Conservation (phyloP, 2,329 filamentous ascomycete species). For the Echinosphaeria canescens region DNA sequence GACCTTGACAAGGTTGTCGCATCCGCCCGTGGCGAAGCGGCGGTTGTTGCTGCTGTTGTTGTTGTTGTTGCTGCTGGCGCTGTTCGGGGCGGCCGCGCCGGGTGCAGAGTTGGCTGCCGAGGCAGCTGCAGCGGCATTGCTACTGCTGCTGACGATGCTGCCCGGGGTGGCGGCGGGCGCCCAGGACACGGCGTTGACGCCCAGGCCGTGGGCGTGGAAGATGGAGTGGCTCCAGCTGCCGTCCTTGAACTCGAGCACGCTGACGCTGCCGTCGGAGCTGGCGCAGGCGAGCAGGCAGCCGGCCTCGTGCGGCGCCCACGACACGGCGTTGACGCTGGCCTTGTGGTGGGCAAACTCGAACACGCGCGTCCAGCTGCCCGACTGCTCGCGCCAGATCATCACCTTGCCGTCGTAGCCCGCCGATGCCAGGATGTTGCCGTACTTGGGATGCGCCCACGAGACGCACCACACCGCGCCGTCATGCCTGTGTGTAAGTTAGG, state of each 20-base stretch:
- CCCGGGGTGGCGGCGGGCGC: slow-evolving; percentile 71
- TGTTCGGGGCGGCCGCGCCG: too few species aligned
- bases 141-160: slow-evolving; percentile 50
- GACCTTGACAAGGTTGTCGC: slow-evolving; percentile 83
- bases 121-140: neutral
- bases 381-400: slow-evolving; percentile 91
- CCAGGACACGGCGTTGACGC: slow-evolving; percentile 93
- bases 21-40: slow-evolving; percentile 85
- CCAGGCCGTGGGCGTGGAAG: slow-evolving; percentile 81
- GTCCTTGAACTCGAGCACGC: slow-evolving; percentile 91
- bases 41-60: slow-evolving; percentile 41
- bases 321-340: slow-evolving; percentile 87
- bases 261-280: slow-evolving; percentile 82
- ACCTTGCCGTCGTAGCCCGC: slow-evolving; percentile 96
- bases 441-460: slow-evolving; percentile 95
- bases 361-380: slow-evolving; percentile 58
- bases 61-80: slow-evolving; percentile 43
- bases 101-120: neutral
- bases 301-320: slow-evolving; percentile 93
- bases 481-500: slow-evolving; percentile 33
- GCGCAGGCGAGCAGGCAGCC: slow-evolving; percentile 91
- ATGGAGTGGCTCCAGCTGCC: slow-evolving; percentile 79
- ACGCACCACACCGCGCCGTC: slow-evolving; percentile 97
- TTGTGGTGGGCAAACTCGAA: slow-evolving; percentile 90
- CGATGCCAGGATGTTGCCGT: slow-evolving; percentile 91